Base-by-base conservation (phyloP, 352 stramenopile species). In the Globisporangium nagaii region DNA sequence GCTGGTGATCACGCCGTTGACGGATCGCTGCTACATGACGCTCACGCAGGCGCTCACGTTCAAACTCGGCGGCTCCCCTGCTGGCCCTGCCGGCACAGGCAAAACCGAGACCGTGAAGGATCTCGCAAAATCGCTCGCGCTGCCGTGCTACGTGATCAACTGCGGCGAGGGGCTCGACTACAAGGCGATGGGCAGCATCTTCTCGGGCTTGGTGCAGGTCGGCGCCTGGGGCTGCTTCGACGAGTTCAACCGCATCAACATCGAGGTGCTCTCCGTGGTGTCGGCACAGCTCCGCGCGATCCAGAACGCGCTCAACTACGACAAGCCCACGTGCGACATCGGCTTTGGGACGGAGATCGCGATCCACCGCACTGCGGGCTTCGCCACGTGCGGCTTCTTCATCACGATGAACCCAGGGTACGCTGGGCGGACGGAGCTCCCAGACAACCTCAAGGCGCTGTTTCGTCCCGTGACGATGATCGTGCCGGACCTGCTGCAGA, bases 381-480 rank as follows among this genome's bases (percentile, higher is more conserved):
- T 97, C 48, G 92, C 92, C 11, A 98, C 88, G 0, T 97, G 88
- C 46, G 93, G 93, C 0, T 95, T 98, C 48, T 98, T 98, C 70
- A 97, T 98, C 62, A 97, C 90, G 1, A 97, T 97, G 90, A 97
- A 97, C 65, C 90, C 90, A 7, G 90, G 90, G 7, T 97, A 97
- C 53, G 90, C 90, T 13, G 90, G 90, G 0, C 73, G 90, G 0
- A 97, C 90, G 0, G 90, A 97, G 57, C 72, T 97, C 1, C 90
- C 90, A 0, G 90, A 97, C 53, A 97, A 97, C 47, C 70, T 97
- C 7, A 97, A 97, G 49, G 90, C 90, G 19, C 79, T 97, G 1
- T 97, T 97, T 58, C 82, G 90, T 11, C 90, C 90, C 0, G 89
- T 97, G 42, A 97, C 90, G 9, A 97, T 97, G 90, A 96, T 97